These are phyloP conservation scores for Cryomyces minteri DNA, from an alignment of 495 filamentous ascomycete species.

Conservation along the genomic window DNA sequence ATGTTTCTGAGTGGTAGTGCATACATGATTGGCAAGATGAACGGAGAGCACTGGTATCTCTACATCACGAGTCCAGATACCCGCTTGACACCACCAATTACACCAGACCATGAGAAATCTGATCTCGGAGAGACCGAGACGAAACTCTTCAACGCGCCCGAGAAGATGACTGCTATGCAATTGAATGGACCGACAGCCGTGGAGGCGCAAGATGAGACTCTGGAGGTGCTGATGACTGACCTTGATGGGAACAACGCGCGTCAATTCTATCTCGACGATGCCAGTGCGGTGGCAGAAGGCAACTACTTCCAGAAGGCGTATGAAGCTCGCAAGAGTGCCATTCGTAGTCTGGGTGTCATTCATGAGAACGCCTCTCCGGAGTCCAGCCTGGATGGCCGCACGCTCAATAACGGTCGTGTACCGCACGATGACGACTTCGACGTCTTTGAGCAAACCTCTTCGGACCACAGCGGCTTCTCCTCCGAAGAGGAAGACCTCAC, in stretches of 20 bases:
- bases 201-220: conserved; percentile 57
- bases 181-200: conserved; percentile 1
- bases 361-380: conserved; percentile 11
- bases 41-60: conserved; percentile 98
- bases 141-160: conserved; percentile 37
- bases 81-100: conserved; percentile 67
- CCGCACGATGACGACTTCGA: conserved; percentile 36
- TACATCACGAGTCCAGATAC: conserved; percentile 82
- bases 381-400: conserved; percentile 24
- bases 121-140: conserved; percentile 42
- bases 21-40: conserved; percentile 99
- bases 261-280: conserved; percentile 90
- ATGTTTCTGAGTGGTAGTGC: conserved; percentile 86
- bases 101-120: conserved; percentile 36
- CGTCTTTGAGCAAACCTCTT: conserved; percentile 59
- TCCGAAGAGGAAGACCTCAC: conserved; percentile 32
- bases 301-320: conserved; percentile 44
- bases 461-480: conserved; percentile 43
- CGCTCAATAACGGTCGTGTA: conserved; percentile 17
- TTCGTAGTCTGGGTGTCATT: conserved; percentile 29
- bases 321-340: conserved; percentile 32
- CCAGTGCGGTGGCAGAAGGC: conserved; percentile 73
- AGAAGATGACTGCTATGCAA: not conserved
- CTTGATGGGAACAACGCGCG: conserved; percentile 81
- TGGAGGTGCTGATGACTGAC: conserved; percentile 98